A percentile compares a stretch with the other conserved stretches of the same genome.
These are phyloP conservation scores for Aspergillus saccharolyticus DNA, from an alignment of 495 filamentous ascomycete species.

Conservation along the genomic window DNA sequence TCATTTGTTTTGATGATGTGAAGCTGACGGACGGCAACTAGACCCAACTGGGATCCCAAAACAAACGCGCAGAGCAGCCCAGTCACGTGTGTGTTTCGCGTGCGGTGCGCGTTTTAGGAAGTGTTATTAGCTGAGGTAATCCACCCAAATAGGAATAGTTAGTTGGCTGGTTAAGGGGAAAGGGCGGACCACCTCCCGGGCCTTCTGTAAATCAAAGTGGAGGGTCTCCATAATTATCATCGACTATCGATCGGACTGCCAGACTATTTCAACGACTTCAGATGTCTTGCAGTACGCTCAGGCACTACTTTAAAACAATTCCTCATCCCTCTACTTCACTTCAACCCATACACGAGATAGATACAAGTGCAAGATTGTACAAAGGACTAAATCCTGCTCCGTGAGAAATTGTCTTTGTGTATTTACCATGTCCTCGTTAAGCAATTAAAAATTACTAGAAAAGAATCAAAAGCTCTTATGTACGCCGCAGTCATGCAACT, in stretches of 20 bases:
- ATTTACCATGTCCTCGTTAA: slow-evolving; percentile 24
- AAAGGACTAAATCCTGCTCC: neutral
- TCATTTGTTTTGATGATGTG: slow-evolving; percentile 25
- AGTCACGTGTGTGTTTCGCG: slow-evolving; percentile 23
- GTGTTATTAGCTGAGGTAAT: slow-evolving; percentile 10
- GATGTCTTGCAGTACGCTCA: too few relatives aligned
- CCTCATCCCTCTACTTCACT: too few relatives aligned
- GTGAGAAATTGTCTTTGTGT: slow-evolving; percentile 3
- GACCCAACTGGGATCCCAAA: slow-evolving; percentile 1
- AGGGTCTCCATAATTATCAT: neutral
- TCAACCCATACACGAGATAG: neutral
- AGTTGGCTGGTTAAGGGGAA: neutral
- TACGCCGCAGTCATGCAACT: slow-evolving; percentile 27
- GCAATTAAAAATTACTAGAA: slow-evolving; percentile 18
- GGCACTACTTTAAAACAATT: too few relatives aligned
- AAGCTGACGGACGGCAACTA: slow-evolving; percentile 11
- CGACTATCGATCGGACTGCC: neutral
- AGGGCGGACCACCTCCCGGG: neutral
- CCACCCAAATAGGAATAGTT: neutral
- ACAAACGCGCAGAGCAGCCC: slow-evolving; percentile 2
- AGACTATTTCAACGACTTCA: neutral
- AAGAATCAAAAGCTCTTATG: slow-evolving; percentile 16
- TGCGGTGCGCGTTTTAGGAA: slow-evolving; percentile 25
- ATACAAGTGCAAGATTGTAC: neutral
- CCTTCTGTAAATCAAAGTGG: neutral